phyloP scores from a whole-genome alignment of 495 filamentous ascomycete genomes.

The Aspergillus panamensis region DNA sequence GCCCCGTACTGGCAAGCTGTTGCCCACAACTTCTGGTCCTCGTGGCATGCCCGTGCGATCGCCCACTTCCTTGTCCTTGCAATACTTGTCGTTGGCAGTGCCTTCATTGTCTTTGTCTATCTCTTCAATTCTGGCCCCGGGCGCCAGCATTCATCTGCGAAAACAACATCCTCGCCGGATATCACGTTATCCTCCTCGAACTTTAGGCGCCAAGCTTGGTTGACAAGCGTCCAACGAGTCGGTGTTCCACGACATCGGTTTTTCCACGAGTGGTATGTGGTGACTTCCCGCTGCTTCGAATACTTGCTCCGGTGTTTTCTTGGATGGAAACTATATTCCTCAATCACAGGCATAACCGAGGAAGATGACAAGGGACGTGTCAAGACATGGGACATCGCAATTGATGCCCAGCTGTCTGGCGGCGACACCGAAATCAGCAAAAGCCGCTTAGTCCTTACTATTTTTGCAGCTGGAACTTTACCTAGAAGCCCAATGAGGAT shows the following conservation, averaged over 20 bases:
- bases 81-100: slow-evolving; percentile 58
- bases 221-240: slow-evolving; percentile 90
- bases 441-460: slow-evolving; percentile 78
- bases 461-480: slow-evolving; percentile 84
- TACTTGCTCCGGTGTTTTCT: slow-evolving; percentile 75
- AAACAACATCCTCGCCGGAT: slow-evolving; percentile 32
- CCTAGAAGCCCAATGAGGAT: slow-evolving; percentile 78
- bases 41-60: slow-evolving; percentile 43
- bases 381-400: slow-evolving; percentile 91
- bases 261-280: slow-evolving; percentile 75
- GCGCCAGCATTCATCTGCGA: slow-evolving; percentile 34
- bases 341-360: slow-evolving; percentile 72
- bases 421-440: slow-evolving; percentile 88
- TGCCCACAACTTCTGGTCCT: slow-evolving; percentile 32
- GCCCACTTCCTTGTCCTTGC: slow-evolving; percentile 54
- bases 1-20: slow-evolving; percentile 28
- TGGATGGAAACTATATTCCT: slow-evolving; percentile 70
- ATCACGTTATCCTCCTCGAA: slow-evolving; percentile 74
- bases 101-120: slow-evolving; percentile 65
- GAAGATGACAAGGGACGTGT: slow-evolving; percentile 83
- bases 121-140: slow-evolving; percentile 57
- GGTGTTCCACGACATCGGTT: slow-evolving; percentile 90
- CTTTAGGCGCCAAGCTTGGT: slow-evolving; percentile 85
- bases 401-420: slow-evolving; percentile 92
- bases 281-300: slow-evolving; percentile 75